A percentile compares a stretch with the other conserved stretches of the same genome.
Evolutionary conservation across 2,329 filamentous ascomycete genomes (phyloP).

Genomic region (Simplicillium aogashimaense): DNA sequence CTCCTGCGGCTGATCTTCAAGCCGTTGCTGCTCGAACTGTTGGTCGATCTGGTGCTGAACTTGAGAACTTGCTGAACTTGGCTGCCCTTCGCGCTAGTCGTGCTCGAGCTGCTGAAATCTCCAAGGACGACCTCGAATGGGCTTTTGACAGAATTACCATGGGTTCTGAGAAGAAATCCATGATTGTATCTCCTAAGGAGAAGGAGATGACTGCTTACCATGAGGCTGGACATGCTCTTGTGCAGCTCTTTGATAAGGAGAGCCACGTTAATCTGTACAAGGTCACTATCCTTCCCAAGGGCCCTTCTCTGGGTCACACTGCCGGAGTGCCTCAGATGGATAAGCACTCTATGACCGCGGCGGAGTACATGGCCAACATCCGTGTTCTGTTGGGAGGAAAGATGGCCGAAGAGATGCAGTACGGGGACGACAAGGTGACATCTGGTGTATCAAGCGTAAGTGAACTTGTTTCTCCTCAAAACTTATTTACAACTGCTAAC

Average conservation of each 20-base stretch:
- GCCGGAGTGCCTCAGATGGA: constrained; percentile 85
- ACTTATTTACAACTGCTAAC: constrained; percentile 13
- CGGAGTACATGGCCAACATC: constrained; percentile 71
- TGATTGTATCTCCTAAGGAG: constrained; percentile 85
- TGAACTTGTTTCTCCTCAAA: constrained; percentile 8
- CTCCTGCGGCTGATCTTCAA: constrained; percentile 70
- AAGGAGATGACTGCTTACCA: constrained; percentile 95
- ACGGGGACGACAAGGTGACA: constrained; percentile 83
- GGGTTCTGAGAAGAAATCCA: constrained; percentile 84
- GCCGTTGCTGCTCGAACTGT: constrained; percentile 79
- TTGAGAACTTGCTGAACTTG: constrained; percentile 95
- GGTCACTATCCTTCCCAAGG: constrained; percentile 90
- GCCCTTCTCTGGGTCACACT: constrained; percentile 77
- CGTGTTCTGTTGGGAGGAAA: constrained; percentile 79
- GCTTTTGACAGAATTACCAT: constrained; percentile 97
- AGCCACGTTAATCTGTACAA: constrained; percentile 80
- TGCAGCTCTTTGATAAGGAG: constrained; percentile 68
- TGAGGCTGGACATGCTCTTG: constrained; percentile 89
- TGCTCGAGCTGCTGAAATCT: constrained; percentile 65
- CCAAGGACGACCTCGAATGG: constrained; percentile 82
- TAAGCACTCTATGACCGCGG: constrained; percentile 79
- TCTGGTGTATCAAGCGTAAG: constrained; percentile 73
- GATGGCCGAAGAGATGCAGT: constrained; percentile 84
- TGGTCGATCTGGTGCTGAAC: constrained; percentile 87
- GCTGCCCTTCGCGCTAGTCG: constrained; percentile 92